phyloP scores from a whole-genome alignment of 257 asterid species.

The Nicotiana tabacum region DNA sequence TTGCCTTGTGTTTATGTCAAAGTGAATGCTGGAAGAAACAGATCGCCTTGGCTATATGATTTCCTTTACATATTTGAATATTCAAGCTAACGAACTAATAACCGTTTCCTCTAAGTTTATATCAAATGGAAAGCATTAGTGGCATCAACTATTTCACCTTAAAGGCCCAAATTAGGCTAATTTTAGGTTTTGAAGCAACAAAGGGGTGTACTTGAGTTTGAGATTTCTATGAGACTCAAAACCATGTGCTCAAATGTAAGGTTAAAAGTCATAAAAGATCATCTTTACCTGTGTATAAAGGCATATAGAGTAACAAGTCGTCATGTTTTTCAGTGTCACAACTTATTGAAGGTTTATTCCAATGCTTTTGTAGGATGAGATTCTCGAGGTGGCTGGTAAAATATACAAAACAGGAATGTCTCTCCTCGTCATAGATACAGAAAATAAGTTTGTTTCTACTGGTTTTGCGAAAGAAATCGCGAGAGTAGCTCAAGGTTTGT shows the following conservation, averaged over 20 bases:
- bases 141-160: not conserved
- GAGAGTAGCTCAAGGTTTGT: conserved; percentile 87
- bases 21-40: too few species aligned
- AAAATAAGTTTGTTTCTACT: conserved; percentile 83
- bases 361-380: conserved; percentile 59
- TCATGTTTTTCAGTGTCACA: not conserved
- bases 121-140: not conserved
- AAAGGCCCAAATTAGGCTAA: not conserved
- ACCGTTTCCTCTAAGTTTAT: not conserved
- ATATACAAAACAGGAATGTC: conserved; percentile 81
- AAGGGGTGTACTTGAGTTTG: not conserved
- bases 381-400: conserved; percentile 92
- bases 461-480: conserved; percentile 98
- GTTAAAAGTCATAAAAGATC: not conserved
- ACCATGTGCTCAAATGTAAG: not conserved
- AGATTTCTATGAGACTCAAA: not conserved
- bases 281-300: not conserved
- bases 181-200: not conserved
- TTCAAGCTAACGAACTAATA: not conserved
- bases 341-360: not conserved
- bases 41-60: too few species aligned
- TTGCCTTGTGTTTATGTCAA: too few species aligned
- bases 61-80: not conserved
- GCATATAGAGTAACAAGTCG: not conserved
- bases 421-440: conserved; percentile 45